Evolutionary conservation across 2,329 filamentous ascomycete species (phyloP).

Genomic region (Ophiostoma piceae): DNA sequence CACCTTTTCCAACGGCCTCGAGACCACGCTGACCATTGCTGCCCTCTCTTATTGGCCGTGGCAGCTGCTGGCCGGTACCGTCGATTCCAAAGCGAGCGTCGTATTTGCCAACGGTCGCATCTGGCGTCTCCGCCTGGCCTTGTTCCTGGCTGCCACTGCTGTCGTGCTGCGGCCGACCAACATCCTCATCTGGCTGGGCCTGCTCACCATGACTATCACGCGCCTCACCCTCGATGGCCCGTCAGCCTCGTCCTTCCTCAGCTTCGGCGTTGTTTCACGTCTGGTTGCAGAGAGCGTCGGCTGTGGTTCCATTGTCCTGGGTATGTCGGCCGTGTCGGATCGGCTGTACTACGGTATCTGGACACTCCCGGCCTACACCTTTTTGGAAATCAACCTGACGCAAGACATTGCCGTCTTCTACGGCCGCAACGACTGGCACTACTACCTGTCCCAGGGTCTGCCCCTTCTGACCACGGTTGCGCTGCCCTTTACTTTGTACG

Average conservation of each 20-base stretch:
- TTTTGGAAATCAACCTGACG: slow-evolving; percentile 84
- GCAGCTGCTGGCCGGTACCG: slow-evolving; percentile 53
- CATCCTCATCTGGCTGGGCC: slow-evolving; percentile 70
- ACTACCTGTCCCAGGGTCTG: slow-evolving; percentile 85
- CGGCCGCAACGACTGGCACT: slow-evolving; percentile 83
- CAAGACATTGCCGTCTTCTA: slow-evolving; percentile 90
- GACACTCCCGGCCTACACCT: slow-evolving; percentile 84
- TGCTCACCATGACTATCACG: slow-evolving; percentile 47
- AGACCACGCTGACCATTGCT: slow-evolving; percentile 77
- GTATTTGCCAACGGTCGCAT: slow-evolving; percentile 25
- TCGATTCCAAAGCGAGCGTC: slow-evolving; percentile 35
- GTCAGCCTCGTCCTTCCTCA: slow-evolving; percentile 40
- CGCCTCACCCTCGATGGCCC: slow-evolving; percentile 37
- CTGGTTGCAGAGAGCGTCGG: slow-evolving; percentile 59
- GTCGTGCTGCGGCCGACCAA: slow-evolving; percentile 89
- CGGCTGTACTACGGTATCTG: slow-evolving; percentile 74
- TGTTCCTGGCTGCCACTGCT: slow-evolving; percentile 72
- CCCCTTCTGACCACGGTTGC: slow-evolving; percentile 80
- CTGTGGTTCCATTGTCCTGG: slow-evolving; percentile 59
- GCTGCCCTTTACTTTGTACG: slow-evolving; percentile 67
- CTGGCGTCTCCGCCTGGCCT: slow-evolving; percentile 49
- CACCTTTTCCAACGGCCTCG: slow-evolving; percentile 89
- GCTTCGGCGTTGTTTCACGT: slow-evolving; percentile 42
- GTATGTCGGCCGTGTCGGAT: slow-evolving; percentile 62
- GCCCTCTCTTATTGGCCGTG: slow-evolving; percentile 86